phyloP scores from a whole-genome alignment of 1,284 basidiomycete genomes.

The Ceratobasidium sp. region DNA sequence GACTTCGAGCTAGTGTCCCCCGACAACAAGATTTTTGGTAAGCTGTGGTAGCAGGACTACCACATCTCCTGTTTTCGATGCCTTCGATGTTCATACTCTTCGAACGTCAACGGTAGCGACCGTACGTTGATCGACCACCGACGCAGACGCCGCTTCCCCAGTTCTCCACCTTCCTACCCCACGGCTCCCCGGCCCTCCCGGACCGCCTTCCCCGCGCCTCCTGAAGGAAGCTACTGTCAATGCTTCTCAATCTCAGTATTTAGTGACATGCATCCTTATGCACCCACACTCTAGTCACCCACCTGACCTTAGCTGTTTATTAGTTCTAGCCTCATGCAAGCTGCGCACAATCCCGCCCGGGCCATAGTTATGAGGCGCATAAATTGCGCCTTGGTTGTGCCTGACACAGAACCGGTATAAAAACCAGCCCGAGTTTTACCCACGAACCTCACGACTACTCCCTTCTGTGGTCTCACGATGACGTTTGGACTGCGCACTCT shows the following conservation, averaged over 20 bases:
- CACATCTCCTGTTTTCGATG: too few relatives aligned
- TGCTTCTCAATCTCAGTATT: conserved; percentile 13
- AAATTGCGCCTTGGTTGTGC: conserved; percentile 1
- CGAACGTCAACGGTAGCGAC: too few relatives aligned
- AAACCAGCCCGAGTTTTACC: neutral
- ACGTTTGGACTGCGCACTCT: neutral
- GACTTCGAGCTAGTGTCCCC: too few relatives aligned
- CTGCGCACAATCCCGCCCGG: conserved; percentile 4
- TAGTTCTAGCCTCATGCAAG: conserved; percentile 1
- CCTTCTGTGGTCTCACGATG: neutral
- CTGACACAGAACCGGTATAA: conserved; percentile 1
- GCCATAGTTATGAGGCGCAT: neutral
- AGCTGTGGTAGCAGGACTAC: too few relatives aligned
- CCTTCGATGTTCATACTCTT: too few relatives aligned
- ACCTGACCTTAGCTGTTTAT: conserved; percentile 1
- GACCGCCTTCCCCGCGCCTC: conserved; percentile 18
- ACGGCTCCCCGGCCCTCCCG: conserved; percentile 33
- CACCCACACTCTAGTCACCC: neutral
- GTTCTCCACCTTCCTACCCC: conserved; percentile 12
- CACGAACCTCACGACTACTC: neutral
- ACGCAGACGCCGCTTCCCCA: too few relatives aligned
- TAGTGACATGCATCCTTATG: too few relatives aligned
- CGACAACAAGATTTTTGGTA: too few relatives aligned
- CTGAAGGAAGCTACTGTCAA: neutral
- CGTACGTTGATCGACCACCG: too few relatives aligned